Evolutionary conservation across 495 filamentous ascomycete genomes (phyloP).

Genomic region (Xylaria acuta): DNA sequence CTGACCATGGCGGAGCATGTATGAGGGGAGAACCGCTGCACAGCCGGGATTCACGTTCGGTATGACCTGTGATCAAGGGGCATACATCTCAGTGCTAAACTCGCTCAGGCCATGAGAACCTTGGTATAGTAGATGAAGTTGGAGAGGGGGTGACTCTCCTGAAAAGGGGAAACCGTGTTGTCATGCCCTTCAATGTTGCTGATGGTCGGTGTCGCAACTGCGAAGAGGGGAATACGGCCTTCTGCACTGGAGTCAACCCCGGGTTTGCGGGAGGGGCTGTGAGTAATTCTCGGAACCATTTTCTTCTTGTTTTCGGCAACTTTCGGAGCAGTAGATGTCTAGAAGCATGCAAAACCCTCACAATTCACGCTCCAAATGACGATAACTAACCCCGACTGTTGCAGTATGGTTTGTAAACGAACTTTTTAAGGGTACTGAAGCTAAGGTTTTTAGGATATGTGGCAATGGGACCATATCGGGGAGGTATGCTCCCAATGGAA

Average conservation of each 20-base stretch:
- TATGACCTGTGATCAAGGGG: constrained; percentile 20
- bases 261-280: constrained; percentile 64
- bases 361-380: too few species aligned
- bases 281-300: not conserved
- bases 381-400: too few species aligned
- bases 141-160: constrained; percentile 56
- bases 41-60: constrained; percentile 60
- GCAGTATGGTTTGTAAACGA: constrained; percentile 32
- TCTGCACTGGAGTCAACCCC: constrained; percentile 64
- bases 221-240: constrained; percentile 63
- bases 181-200: constrained; percentile 65
- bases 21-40: constrained; percentile 58
- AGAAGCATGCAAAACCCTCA: too few species aligned
- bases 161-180: constrained; percentile 61
- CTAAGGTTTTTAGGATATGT: constrained; percentile 52
- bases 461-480: constrained; percentile 65
- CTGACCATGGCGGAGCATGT: constrained; percentile 44
- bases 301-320: too few species aligned
- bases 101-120: constrained; percentile 59
- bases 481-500: constrained; percentile 30
- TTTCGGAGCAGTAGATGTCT: not conserved
- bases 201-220: constrained; percentile 65
- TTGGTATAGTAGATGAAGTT: constrained; percentile 55
- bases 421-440: not conserved
- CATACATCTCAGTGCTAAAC: not conserved